These are phyloP conservation scores for Tricholomella constricta DNA, from an alignment of 768 basidiomycete genomes.

Conservation along the genomic window DNA sequence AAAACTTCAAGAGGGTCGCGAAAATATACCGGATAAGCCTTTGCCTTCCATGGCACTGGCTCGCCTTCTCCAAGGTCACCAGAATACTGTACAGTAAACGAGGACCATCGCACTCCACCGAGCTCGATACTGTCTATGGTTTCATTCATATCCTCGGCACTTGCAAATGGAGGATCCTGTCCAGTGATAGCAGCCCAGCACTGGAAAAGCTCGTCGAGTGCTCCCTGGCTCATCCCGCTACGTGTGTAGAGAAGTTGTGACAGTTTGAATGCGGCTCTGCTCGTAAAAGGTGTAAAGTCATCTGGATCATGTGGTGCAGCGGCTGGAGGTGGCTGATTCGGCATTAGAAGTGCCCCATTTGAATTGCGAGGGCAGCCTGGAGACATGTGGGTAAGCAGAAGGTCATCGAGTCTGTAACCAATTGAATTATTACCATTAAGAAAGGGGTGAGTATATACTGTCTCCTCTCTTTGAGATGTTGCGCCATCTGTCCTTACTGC, in stretches of 20 bases:
- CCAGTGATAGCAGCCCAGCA: slow-evolving; percentile 16
- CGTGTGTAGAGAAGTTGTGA: slow-evolving; percentile 5
- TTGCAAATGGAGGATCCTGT: slow-evolving; percentile 30
- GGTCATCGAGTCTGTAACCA: neutral
- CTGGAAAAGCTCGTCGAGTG: slow-evolving; percentile 8
- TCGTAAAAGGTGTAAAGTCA: slow-evolving; percentile 3
- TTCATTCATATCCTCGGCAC: slow-evolving; percentile 30
- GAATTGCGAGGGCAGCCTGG: slow-evolving; percentile 4
- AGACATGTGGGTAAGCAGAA: neutral
- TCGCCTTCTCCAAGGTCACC: slow-evolving; percentile 18
- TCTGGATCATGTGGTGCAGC: too few species aligned
- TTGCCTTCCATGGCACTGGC: slow-evolving; percentile 31
- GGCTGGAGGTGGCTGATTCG: slow-evolving; percentile 1
- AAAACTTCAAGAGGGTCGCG: slow-evolving; percentile 30
- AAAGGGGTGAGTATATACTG: neutral
- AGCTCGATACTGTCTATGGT: slow-evolving; percentile 35
- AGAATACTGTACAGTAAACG: slow-evolving; percentile 30
- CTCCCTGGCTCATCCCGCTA: neutral
- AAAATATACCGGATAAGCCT: slow-evolving; percentile 32
- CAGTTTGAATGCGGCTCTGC: neutral
- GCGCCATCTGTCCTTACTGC: neutral
- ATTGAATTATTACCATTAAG: slow-evolving; percentile 1
- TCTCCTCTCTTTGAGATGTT: neutral
- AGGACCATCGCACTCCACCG: slow-evolving; percentile 39
- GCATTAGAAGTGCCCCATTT: slow-evolving; percentile 1